Evolutionary conservation across 805 yeast species (phyloP).

Genomic region (Nakazawaea laoshanensis): DNA sequence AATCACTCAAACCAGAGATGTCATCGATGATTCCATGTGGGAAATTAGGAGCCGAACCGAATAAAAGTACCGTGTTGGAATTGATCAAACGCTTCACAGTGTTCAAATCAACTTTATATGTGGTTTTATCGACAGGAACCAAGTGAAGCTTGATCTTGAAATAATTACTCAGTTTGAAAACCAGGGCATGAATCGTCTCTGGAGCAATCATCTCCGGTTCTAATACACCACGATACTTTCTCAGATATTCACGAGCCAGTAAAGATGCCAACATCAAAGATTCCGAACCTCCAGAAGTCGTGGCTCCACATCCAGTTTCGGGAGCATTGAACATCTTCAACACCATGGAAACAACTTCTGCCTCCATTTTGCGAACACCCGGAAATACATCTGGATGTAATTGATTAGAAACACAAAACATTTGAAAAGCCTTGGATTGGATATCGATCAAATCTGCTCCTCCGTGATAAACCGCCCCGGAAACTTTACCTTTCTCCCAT

Average conservation of each 20-base stretch:
- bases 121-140: slow-evolving; percentile 63
- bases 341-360: slow-evolving; percentile 92
- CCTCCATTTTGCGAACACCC: slow-evolving; percentile 91
- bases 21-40: slow-evolving; percentile 97
- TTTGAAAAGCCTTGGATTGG: slow-evolving; percentile 70
- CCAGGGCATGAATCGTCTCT: slow-evolving; percentile 86
- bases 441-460: slow-evolving; percentile 68
- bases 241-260: slow-evolving; percentile 78
- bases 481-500: slow-evolving; percentile 80
- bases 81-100: slow-evolving; percentile 63
- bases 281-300: slow-evolving; percentile 95
- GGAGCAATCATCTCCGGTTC: slow-evolving; percentile 89
- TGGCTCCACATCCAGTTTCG: slow-evolving; percentile 58
- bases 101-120: slow-evolving; percentile 57
- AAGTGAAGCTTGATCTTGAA: slow-evolving; percentile 80
- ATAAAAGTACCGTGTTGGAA: slow-evolving; percentile 70
- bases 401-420: slow-evolving; percentile 85
- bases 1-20: slow-evolving; percentile 57
- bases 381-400: slow-evolving; percentile 97
- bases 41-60: slow-evolving; percentile 94
- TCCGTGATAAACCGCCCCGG: slow-evolving; percentile 97
- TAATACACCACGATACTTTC: slow-evolving; percentile 44
- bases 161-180: slow-evolving; percentile 86
- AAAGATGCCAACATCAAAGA: slow-evolving; percentile 80
- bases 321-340: slow-evolving; percentile 79